Base-by-base conservation (phyloP, 2,329 filamentous ascomycete species). In the Alternaria tenuissima region DNA sequence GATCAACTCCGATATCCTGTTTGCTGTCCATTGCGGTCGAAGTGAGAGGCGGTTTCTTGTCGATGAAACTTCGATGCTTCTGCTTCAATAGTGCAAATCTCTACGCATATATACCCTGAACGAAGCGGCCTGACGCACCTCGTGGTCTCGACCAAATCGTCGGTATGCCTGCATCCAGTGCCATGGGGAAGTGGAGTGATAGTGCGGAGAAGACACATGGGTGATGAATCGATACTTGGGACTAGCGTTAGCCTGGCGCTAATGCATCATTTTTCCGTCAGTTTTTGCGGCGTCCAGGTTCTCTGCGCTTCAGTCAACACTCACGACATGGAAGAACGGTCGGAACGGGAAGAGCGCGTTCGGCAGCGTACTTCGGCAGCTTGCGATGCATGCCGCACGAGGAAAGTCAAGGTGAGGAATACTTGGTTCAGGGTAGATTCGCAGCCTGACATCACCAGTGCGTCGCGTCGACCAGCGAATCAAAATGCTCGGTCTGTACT, bases 141-240 rank as follows among this genome's bases (percentile, higher is more conserved):
- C 36, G 36, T 38, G 36, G 16, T 38, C 36, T 38, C 36, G 36
- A 38, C 36, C 36, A 38, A 38, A 38, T 18, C 16, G 16, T 18
- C 26, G 42, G 24, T 16, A 44, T 9, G 24, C n/a, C 42, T 69
- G 69, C 24, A n/a, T 28, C 42, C 8, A 28, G 42, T 44, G 16
- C 24, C 24, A 16, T 44, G 42, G 16, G 16, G 42, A 28, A 28
- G 42, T 28, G 26, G 14, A 44, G 24, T 2, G n/a, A 44, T 16
- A 28, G 42, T 20, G 39, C 11, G 39, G 20, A 42, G 39, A 42
- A 22, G 5, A 68, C 66, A 14, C 16, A 52, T 76, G 72, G 20
- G 70, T 69, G 30, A 75, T 64, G 5, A 57, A 73, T 73, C 8
- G 70, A 69, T n/a, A 22, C 22, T 22, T 22, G 22, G 22, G 22